Evolutionary conservation across 495 filamentous ascomycete species (phyloP).

Genomic region (Talaromyces borbonicus): DNA sequence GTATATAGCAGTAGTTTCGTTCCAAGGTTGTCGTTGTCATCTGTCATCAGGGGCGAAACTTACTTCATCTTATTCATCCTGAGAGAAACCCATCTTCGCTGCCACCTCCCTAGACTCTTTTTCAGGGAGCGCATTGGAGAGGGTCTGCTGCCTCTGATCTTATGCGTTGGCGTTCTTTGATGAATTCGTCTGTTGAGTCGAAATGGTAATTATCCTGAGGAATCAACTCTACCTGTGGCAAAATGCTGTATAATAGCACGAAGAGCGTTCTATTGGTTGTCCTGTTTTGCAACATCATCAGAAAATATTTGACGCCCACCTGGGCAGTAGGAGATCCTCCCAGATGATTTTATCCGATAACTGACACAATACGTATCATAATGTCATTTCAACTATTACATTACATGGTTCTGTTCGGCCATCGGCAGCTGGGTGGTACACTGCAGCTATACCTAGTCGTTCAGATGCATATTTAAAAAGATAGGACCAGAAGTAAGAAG

Average conservation of each 20-base stretch:
- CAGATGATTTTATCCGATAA: neutral
- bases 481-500: neutral
- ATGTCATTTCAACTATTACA: neutral
- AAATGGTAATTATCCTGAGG: neutral
- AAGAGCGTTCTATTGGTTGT: neutral
- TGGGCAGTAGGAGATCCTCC: neutral
- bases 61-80: no score
- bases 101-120: no score
- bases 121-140: neutral
- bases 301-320: neutral
- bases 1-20: no score
- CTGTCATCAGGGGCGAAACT: no score
- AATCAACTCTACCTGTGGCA: neutral
- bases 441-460: neutral
- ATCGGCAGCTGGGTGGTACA: neutral
- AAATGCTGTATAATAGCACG: neutral
- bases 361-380: neutral
- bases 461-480: neutral
- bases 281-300: neutral
- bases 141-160: conserved; percentile 1
- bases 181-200: neutral
- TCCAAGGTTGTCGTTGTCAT: no score
- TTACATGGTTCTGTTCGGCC: neutral
- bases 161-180: neutral
- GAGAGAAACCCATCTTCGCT: no score